Conservation (phyloP, 306 rosid species). For the Glycine latifolia region DNA sequence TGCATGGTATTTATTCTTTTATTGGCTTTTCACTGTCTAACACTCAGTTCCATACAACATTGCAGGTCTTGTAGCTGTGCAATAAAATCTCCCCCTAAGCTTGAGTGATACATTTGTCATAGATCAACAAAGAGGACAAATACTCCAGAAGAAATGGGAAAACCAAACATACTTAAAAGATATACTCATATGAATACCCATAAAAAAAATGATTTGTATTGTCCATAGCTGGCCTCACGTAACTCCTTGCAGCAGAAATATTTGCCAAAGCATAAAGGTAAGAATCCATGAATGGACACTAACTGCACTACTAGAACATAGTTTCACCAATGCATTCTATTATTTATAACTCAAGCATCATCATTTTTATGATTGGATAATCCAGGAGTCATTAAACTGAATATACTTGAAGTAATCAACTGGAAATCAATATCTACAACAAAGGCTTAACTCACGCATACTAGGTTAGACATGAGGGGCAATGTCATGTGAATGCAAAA, state of each 20-base stretch:
- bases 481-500: slow-evolving; percentile 5
- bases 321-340: too few relatives aligned
- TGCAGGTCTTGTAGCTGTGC: neutral
- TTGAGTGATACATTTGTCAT: neutral
- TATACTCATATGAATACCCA: neutral
- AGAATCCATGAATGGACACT: too few relatives aligned
- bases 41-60: neutral
- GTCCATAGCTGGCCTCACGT: too few relatives aligned
- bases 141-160: slow-evolving; percentile 16
- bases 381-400: slow-evolving; percentile 22
- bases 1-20: neutral
- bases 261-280: too few relatives aligned
- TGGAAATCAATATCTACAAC: slow-evolving; percentile 33
- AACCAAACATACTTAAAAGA: slow-evolving; percentile 22
- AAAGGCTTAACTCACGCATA: slow-evolving; percentile 8
- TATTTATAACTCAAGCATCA: too few relatives aligned
- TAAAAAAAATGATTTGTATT: too few relatives aligned
- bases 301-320: too few relatives aligned
- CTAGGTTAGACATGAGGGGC: slow-evolving; percentile 1
- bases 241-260: too few relatives aligned
- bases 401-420: slow-evolving; percentile 14
- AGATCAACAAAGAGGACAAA: slow-evolving; percentile 17
- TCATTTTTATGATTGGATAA: neutral
- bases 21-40: neutral
- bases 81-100: neutral